Base-by-base conservation (phyloP, 805 yeast species). In the Suhomyces sp. region DNA sequence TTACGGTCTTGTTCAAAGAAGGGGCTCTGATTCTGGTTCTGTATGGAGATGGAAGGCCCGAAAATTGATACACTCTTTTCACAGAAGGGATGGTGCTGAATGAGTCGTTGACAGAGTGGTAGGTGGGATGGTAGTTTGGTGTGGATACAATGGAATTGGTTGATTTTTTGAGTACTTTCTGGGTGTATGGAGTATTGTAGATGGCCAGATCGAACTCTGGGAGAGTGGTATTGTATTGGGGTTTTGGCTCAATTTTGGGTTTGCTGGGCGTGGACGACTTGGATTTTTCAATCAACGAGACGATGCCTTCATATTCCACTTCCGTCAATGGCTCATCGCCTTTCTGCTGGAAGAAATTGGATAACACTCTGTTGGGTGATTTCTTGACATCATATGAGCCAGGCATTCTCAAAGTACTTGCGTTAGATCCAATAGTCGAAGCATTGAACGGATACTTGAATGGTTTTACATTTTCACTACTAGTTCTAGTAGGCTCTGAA, bases 271-370 rank as follows among this genome's bases (percentile, higher is more conserved):
- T 33, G 12, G 43, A 39, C 2, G 48, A 15, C 41, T 46, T 48
- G 3, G 51, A 44, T 25, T 43, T 33, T 25, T 66, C 60, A 47
- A 73, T 58, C n/a, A 88, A 67, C 5, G 91, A 80, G 54, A 85
- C 64, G 0, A 89, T 93, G n/a, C 96, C 96, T 66, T 86, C 93
- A 60, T 84, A 79, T 64, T 89, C 96, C 43, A 88, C 75, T 21
- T 85, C 89, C 12, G 84, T 75, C 54, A 89, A 72, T 4, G 93
- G 90, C n/a, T 69, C 69, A 51, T 83, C 80, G n/a, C 96, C 96
- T 64, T 87, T 89, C 43, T 71, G 73, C n/a, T 76, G 75, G 66
- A 89, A 89, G 63, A 89, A 89, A 25, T 77, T 81, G 10, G 90
- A 85, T 46, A 89, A 68, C 29, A 80, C 77, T 27, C 80, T 82